A percentile compares a stretch with the other conserved stretches of the same genome.
These are phyloP conservation scores for Amoebophrya sp. DNA, from an alignment of 169 alveolate species.

Conservation along the genomic window DNA sequence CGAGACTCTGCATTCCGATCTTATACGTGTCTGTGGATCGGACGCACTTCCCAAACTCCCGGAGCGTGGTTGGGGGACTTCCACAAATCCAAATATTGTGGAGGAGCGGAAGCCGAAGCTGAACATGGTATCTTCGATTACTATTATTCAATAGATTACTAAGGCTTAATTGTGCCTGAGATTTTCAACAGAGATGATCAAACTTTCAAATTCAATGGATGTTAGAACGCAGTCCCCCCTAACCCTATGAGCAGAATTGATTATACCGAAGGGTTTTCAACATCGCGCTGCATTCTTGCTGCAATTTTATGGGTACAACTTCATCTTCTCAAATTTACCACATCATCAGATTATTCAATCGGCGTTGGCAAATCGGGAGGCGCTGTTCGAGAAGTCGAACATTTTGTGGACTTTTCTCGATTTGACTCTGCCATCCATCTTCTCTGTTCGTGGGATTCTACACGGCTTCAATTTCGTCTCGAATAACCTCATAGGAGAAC, in stretches of 20 bases:
- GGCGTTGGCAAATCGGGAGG: background rate
- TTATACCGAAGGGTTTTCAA: too few relatives aligned
- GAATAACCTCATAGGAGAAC: background rate
- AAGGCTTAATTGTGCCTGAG: too few relatives aligned
- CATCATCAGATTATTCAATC: too few relatives aligned
- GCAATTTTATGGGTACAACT: too few relatives aligned
- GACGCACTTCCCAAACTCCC: background rate
- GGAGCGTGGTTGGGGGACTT: constrained; percentile 12
- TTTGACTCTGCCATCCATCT: background rate
- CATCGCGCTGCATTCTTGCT: too few relatives aligned
- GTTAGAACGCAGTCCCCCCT: too few relatives aligned
- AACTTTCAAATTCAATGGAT: too few relatives aligned
- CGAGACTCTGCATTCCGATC: background rate
- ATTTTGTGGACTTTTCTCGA: background rate
- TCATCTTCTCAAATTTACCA: too few relatives aligned
- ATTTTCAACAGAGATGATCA: too few relatives aligned
- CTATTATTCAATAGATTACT: too few relatives aligned
- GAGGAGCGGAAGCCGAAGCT: constrained; percentile 18
- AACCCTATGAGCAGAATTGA: too few relatives aligned
- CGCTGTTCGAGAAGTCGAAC: background rate
- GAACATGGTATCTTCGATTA: background rate
- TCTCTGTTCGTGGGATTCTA: background rate
- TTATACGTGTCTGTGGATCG: background rate
- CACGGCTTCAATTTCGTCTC: background rate
- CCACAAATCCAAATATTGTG: background rate